phyloP scores from a whole-genome alignment of 139 green algal species.

The Bryopsis sp. region DNA sequence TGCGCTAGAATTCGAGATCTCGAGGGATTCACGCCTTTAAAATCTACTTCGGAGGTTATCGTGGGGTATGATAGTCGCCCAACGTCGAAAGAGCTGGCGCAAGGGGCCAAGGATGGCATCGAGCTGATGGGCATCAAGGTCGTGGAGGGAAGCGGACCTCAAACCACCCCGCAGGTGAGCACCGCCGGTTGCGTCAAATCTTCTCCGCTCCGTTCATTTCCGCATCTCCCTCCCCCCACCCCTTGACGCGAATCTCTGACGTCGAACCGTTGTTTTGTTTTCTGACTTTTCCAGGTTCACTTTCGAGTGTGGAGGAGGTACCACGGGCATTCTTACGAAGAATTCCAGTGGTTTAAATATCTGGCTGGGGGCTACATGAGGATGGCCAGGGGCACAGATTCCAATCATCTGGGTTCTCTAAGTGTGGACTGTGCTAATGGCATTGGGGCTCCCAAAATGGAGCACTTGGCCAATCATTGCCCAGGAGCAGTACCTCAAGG shows the following conservation, averaged over 20 bases:
- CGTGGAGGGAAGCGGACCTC: slow-evolving; percentile 38
- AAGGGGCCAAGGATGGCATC: slow-evolving; percentile 49
- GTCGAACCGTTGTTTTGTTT: too few relatives aligned
- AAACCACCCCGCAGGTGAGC: slow-evolving; percentile 89
- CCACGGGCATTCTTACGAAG: slow-evolving; percentile 17
- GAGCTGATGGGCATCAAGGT: slow-evolving; percentile 33
- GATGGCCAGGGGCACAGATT: slow-evolving; percentile 18
- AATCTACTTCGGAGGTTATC: too few relatives aligned
- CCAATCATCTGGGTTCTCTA: slow-evolving; percentile 14
- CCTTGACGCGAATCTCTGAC: too few relatives aligned
- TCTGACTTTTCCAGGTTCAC: slow-evolving; percentile 71
- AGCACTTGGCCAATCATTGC: slow-evolving; percentile 22
- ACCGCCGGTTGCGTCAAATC: too few relatives aligned
- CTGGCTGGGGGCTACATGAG: slow-evolving; percentile 25
- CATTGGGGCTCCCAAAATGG: slow-evolving; percentile 70
- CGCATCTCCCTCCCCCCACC: too few relatives aligned
- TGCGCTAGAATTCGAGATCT: slow-evolving; percentile 18
- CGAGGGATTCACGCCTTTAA: neutral
- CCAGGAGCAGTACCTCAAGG: slow-evolving; percentile 30
- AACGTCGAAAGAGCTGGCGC: slow-evolving; percentile 50
- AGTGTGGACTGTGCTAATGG: slow-evolving; percentile 90
- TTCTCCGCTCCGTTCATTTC: too few relatives aligned
- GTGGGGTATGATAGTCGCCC: slow-evolving; percentile 68
- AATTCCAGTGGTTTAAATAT: slow-evolving; percentile 35
- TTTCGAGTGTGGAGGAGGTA: slow-evolving; percentile 48